Percentiles rank a stretch among this genome's conserved stretches.
Evolutionary conservation across 805 yeast species (phyloP).

Genomic region (Nakazawaea ernobii): DNA sequence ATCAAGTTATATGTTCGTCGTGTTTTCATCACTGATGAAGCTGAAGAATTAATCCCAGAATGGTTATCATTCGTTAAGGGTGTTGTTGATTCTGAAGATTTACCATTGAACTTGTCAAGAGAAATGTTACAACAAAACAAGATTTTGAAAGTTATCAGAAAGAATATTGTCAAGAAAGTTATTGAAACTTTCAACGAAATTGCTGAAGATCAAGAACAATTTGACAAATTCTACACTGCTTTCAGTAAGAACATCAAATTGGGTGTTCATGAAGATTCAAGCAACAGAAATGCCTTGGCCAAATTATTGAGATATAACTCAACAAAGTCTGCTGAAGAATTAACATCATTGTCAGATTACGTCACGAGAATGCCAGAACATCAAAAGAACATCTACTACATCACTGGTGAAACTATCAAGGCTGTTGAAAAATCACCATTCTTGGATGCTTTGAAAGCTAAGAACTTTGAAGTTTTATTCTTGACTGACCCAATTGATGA

Average conservation of each 20-base stretch:
- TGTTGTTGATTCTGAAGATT: conserved; percentile 99
- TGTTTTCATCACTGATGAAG: conserved; percentile 99
- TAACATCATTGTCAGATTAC: conserved; percentile 92
- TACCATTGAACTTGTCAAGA: conserved; percentile 99
- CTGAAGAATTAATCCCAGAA: conserved; percentile 98
- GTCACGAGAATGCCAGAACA: conserved; percentile 99
- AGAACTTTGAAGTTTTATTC: conserved; percentile 97
- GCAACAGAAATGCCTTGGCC: conserved; percentile 93
- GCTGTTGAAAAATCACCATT: conserved; percentile 99
- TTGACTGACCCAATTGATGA: conserved; percentile 99
- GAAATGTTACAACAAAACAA: conserved; percentile 99
- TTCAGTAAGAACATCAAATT: conserved; percentile 97
- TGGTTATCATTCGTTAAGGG: conserved; percentile 97
- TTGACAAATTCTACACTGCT: conserved; percentile 96
- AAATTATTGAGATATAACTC: conserved; percentile 96
- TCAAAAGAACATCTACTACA: conserved; percentile 98
- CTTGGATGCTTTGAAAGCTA: conserved; percentile 97
- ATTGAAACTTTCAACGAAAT: conserved; percentile 99
- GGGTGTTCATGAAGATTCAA: conserved; percentile 98
- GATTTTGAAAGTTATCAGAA: conserved; percentile 98
- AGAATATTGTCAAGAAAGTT: conserved; percentile 97
- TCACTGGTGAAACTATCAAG: conserved; percentile 98
- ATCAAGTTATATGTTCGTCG: conserved; percentile 98
- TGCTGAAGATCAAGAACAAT: conserved; percentile 98
- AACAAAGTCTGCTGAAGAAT: conserved; percentile 90